Evolutionary conservation across 441 rosid species (phyloP).

Genomic region (Euphorbia celastroides): DNA sequence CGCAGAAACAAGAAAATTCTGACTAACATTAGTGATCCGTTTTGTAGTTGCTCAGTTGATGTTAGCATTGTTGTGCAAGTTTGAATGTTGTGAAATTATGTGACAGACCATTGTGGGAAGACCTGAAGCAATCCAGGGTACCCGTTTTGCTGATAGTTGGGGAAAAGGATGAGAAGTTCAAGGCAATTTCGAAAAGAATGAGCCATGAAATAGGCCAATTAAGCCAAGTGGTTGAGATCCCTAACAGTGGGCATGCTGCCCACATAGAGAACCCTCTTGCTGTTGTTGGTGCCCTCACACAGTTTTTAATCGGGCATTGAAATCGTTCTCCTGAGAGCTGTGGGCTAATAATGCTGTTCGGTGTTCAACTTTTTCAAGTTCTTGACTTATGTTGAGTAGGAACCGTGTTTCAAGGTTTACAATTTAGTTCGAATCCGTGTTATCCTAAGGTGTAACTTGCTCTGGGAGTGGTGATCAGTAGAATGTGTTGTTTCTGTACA

Average conservation of each 20-base stretch:
- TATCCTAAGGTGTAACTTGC: too few relatives aligned
- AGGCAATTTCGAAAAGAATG: conserved; percentile 53
- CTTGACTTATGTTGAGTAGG: background rate
- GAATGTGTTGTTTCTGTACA: background rate
- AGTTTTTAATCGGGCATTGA: conserved; percentile 39
- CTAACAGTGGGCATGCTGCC: conserved; percentile 70
- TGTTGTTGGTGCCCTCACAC: conserved; percentile 45
- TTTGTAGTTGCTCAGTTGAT: too few relatives aligned
- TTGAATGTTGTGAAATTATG: background rate
- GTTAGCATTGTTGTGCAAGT: background rate
- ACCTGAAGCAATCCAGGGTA: conserved; percentile 48
- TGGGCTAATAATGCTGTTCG: background rate
- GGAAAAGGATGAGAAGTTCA: conserved; percentile 66
- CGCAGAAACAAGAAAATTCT: too few relatives aligned
- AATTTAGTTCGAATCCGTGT: background rate
- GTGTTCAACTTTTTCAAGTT: background rate
- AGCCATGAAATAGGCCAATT: conserved; percentile 24
- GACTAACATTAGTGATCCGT: too few relatives aligned
- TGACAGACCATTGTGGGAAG: conserved; percentile 84
- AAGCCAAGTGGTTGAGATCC: conserved; percentile 38
- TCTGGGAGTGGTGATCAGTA: background rate
- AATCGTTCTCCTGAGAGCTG: conserved; percentile 2
- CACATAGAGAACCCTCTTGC: conserved; percentile 81
- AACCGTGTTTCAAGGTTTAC: background rate
- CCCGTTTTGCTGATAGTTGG: conserved; percentile 64